phyloP scores from a whole-genome alignment of 192 early-diverging fungal genomes.

The Coemansia reversa region DNA sequence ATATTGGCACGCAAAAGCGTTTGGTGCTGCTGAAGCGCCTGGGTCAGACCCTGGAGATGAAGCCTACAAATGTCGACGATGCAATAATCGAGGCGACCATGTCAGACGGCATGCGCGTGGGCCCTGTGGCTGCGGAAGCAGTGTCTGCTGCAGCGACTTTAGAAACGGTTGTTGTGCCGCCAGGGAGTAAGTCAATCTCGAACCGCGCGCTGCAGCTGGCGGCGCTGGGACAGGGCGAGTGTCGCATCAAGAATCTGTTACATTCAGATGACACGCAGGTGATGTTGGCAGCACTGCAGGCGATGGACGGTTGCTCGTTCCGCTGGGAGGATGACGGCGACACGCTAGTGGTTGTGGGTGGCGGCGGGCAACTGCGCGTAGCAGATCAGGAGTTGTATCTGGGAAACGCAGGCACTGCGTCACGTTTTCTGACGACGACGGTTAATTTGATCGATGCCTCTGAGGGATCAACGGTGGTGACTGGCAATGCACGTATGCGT shows the following conservation, averaged over 20 bases:
- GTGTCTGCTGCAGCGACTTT: not conserved
- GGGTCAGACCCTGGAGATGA: conserved; percentile 79
- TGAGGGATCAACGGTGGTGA: conserved; percentile 61
- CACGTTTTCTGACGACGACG: conserved; percentile 91
- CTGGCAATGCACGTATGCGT: conserved; percentile 98
- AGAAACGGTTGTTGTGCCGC: conserved; percentile 59
- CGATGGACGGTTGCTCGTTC: conserved; percentile 82
- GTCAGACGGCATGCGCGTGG: conserved; percentile 71
- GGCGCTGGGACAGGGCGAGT: conserved; percentile 79
- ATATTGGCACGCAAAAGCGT: conserved; percentile 84
- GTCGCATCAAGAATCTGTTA: conserved; percentile 80
- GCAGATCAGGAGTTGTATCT: conserved; percentile 83
- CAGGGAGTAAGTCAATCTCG: conserved; percentile 96
- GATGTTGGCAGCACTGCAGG: conserved; percentile 89
- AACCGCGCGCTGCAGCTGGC: conserved; percentile 93
- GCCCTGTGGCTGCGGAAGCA: conserved; percentile 54
- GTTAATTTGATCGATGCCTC: conserved; percentile 66
- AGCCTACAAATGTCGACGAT: conserved; percentile 83
- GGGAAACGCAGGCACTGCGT: conserved; percentile 97
- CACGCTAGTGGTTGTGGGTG: conserved; percentile 80
- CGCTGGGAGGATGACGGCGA: conserved; percentile 93
- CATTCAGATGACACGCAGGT: conserved; percentile 98
- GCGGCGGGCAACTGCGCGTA: conserved; percentile 69
- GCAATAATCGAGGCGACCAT: conserved; percentile 78
- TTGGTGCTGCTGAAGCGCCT: conserved; percentile 84